phyloP scores from a whole-genome alignment of 2,329 filamentous ascomycete genomes.

The Alternaria incomplexa region DNA sequence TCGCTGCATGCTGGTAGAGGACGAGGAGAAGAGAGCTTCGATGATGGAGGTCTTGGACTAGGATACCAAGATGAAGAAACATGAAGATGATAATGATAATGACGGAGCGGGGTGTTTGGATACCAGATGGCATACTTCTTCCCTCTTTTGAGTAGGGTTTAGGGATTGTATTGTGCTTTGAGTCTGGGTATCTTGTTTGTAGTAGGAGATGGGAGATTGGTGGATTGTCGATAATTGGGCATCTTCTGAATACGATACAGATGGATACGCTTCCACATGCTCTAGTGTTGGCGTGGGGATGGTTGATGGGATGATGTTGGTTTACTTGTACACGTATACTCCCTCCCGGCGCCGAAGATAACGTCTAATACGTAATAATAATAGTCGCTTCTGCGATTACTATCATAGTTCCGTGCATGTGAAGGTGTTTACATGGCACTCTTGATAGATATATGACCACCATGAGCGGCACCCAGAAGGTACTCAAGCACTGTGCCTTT shows the following conservation, averaged over 20 bases:
- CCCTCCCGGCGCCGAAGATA: not conserved
- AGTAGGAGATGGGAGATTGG: not conserved
- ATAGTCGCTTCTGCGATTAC: not conserved
- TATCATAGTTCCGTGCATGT: not conserved
- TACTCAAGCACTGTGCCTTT: not conserved
- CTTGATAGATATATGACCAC: not conserved
- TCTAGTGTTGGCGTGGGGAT: not conserved
- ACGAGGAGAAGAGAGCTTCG: conserved; percentile 52
- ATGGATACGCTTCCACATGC: not conserved
- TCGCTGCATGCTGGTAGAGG: conserved; percentile 71
- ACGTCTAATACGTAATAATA: not conserved
- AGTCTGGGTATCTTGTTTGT: not conserved
- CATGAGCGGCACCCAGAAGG: not conserved
- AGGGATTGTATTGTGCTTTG: not conserved
- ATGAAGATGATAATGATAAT: not conserved
- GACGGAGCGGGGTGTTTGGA: conserved; percentile 4
- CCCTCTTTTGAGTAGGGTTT: not conserved
- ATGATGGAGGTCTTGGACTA: conserved; percentile 51
- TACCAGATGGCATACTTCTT: conserved; percentile 13
- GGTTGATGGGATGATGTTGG: not conserved
- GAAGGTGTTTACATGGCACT: not conserved
- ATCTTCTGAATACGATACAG: not conserved
- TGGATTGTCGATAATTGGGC: not conserved
- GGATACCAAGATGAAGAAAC: conserved; percentile 10
- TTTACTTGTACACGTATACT: not conserved